Evolutionary conservation across 345 rosid species (phyloP).

Genomic region (Camelina laxa): DNA sequence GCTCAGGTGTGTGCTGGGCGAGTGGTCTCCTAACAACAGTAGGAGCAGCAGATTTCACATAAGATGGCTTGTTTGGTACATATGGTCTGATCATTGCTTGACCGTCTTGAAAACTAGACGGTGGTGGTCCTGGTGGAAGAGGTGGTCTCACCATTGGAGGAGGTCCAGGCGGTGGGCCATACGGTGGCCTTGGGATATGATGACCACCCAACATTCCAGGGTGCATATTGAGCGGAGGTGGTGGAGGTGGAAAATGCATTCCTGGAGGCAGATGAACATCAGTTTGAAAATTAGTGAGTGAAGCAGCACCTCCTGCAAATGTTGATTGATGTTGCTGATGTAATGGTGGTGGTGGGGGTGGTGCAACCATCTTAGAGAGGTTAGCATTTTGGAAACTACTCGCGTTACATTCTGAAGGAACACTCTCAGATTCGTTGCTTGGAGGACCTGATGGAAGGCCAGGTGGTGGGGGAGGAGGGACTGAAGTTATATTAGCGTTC

Average conservation of each 20-base stretch:
- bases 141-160: slow-evolving; percentile 97
- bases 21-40: slow-evolving; percentile 97
- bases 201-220: slow-evolving; percentile 75
- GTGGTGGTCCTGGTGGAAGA: slow-evolving; percentile 97
- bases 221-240: slow-evolving; percentile 72
- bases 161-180: slow-evolving; percentile 84
- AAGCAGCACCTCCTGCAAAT: slow-evolving; percentile 51
- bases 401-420: slow-evolving; percentile 52
- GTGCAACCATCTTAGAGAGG: slow-evolving; percentile 64
- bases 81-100: slow-evolving; percentile 53
- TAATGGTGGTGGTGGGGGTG: slow-evolving; percentile 83
- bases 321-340: slow-evolving; percentile 65
- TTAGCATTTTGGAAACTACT: slow-evolving; percentile 49
- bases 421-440: slow-evolving; percentile 54
- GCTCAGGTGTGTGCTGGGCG: slow-evolving; percentile 98
- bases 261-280: slow-evolving; percentile 75
- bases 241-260: slow-evolving; percentile 79
- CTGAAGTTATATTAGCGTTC: slow-evolving; percentile 54
- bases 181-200: slow-evolving; percentile 78
- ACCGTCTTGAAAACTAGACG: slow-evolving; percentile 62
- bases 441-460: slow-evolving; percentile 56
- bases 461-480: slow-evolving; percentile 69
- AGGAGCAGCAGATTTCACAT: slow-evolving; percentile 95
- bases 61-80: slow-evolving; percentile 86
- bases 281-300: slow-evolving; percentile 53